Conservation (phyloP, 176 grass and related monocot species). For the Rhynchospora tenuis region DNA sequence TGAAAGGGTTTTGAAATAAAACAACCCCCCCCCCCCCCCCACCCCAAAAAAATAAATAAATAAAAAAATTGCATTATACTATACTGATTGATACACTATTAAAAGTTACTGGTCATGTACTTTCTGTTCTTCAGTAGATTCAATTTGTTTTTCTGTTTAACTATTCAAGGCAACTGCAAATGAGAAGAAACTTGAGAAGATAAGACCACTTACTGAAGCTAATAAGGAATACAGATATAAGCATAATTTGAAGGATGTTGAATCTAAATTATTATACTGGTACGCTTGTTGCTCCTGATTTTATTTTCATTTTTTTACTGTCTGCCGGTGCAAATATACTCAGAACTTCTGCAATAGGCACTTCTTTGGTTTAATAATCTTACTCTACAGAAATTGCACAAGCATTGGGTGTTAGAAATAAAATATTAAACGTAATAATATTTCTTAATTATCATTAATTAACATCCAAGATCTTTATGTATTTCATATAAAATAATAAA, state of each 20-base stretch:
- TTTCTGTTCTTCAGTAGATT: neutral
- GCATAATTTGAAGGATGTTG: neutral
- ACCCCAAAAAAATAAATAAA: neutral
- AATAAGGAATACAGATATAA: neutral
- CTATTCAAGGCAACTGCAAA: conserved; percentile 4
- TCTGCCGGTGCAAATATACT: neutral
- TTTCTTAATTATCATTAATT: no score
- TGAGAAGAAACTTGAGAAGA: neutral
- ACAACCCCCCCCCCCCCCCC: no score
- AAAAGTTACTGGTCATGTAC: neutral
- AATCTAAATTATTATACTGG: conserved; percentile 15
- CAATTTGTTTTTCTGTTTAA: conserved; percentile 9
- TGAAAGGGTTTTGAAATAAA: no score
- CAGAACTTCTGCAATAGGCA: neutral
- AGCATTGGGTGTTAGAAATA: neutral
- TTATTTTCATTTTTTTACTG: neutral
- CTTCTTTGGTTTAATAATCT: neutral
- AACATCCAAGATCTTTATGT: no score
- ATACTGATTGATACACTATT: neutral
- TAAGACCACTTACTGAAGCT: neutral
- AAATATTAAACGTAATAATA: no score
- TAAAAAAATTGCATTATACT: neutral
- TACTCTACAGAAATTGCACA: neutral
- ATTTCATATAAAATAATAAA: no score
- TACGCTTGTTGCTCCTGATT: neutral